These are phyloP conservation scores for Tolypocladium cylindrosporum DNA, from an alignment of 2,329 filamentous ascomycete species.

Conservation along the genomic window DNA sequence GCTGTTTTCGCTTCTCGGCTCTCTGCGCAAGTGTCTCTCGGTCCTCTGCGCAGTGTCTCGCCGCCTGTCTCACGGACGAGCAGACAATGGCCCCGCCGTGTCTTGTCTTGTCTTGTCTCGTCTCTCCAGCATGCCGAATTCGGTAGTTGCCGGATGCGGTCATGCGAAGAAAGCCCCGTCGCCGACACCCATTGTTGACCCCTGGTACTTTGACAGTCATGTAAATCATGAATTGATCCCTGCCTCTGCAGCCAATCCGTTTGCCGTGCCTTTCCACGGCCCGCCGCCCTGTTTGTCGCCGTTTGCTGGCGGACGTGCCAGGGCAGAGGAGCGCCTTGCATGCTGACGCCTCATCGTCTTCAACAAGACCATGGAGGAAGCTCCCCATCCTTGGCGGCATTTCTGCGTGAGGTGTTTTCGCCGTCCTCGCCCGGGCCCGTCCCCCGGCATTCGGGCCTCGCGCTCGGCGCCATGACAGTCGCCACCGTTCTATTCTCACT, in stretches of 20 bases:
- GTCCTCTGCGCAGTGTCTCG: no score
- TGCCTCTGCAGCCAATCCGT: background rate
- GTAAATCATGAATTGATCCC: no score
- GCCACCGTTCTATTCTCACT: background rate
- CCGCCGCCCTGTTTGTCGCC: background rate
- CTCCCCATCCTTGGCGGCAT: background rate
- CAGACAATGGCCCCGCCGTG: no score
- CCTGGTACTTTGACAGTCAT: no score
- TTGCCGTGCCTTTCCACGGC: background rate
- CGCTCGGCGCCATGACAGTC: background rate
- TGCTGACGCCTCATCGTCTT: no score
- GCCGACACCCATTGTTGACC: no score
- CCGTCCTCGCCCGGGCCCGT: background rate
- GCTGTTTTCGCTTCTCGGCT: background rate
- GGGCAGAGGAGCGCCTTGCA: background rate
- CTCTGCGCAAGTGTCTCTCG: background rate
- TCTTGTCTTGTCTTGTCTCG: no score
- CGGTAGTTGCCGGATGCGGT: no score
- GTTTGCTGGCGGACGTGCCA: background rate
- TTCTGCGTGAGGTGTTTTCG: background rate
- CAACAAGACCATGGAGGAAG: background rate
- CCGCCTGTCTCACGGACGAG: background rate
- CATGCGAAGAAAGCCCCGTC: no score
- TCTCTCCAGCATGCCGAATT: no score
- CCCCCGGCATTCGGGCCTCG: background rate